Evolutionary conservation across 495 filamentous ascomycete species (phyloP).

Genomic region (Tuber magnatum): DNA sequence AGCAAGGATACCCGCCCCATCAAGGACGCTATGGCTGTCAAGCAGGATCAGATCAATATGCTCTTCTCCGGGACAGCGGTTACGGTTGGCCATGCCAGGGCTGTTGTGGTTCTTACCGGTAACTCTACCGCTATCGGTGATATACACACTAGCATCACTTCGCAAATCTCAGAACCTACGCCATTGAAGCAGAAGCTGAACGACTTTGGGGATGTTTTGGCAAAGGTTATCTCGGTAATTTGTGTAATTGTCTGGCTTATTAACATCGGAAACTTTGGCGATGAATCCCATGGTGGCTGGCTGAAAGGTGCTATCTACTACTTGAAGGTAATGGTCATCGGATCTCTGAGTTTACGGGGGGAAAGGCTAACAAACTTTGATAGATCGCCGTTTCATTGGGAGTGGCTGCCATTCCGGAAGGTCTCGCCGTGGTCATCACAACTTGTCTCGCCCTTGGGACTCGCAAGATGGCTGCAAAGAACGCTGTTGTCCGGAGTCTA

Average conservation of each 20-base stretch:
- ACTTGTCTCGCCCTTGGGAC: conserved; percentile 93
- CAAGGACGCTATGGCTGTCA: conserved; percentile 75
- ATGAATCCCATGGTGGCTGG: conserved; percentile 88
- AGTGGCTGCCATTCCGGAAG: conserved; percentile 96
- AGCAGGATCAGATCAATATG: conserved; percentile 97
- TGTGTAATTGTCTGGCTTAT: conserved; percentile 96
- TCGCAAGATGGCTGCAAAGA: conserved; percentile 96
- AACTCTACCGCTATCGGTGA: conserved; percentile 91
- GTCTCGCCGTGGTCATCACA: conserved; percentile 94
- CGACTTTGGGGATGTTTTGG: conserved; percentile 91
- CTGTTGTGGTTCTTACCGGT: conserved; percentile 86
- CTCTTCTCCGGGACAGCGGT: conserved; percentile 98
- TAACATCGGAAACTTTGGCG: conserved; percentile 94
- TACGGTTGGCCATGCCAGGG: conserved; percentile 86
- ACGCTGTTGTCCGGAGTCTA: conserved; percentile 89
- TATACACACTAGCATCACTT: conserved; percentile 96
- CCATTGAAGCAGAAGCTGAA: conserved; percentile 98
- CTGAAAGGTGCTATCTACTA: conserved; percentile 99
- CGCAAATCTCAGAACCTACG: conserved; percentile 95
- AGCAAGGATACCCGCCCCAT: conserved; percentile 67
- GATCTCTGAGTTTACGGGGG: background rate
- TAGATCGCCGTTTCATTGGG: conserved; percentile 93
- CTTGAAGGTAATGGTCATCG: conserved; percentile 56
- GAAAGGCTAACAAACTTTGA: conserved; percentile 8
- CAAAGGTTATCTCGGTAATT: conserved; percentile 96